Evolutionary conservation across 371 early-diverging fungal species (phyloP).

Genomic region (Phascolomyces articulosus): DNA sequence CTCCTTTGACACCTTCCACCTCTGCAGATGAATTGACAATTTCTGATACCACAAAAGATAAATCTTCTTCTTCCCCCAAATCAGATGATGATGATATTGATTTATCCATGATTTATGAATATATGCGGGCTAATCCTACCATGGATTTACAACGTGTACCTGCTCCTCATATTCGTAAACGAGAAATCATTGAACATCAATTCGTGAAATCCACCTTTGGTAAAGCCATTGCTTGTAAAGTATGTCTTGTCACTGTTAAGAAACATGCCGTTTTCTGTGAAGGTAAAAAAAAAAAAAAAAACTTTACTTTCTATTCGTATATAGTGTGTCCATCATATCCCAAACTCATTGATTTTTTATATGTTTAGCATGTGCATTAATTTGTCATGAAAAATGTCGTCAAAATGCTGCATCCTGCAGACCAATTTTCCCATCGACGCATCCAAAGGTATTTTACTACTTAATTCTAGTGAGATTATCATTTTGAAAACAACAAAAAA

Average conservation of each 20-base stretch:
- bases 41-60: neutral
- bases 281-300: constrained; percentile 6
- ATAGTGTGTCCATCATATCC: too few relatives aligned
- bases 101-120: constrained; percentile 14
- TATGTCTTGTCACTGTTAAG: constrained; percentile 29
- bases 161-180: constrained; percentile 5
- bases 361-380: constrained; percentile 35
- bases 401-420: constrained; percentile 26
- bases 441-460: neutral
- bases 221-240: constrained; percentile 32
- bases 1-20: constrained; percentile 5
- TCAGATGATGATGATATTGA: constrained; percentile 16
- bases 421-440: constrained; percentile 14
- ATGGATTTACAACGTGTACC: constrained; percentile 16
- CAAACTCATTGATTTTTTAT: too few relatives aligned
- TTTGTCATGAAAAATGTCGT: constrained; percentile 42
- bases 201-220: constrained; percentile 32
- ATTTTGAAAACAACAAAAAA: neutral
- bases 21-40: constrained; percentile 5
- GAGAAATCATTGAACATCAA: constrained; percentile 22
- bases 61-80: constrained; percentile 1
- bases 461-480: neutral
- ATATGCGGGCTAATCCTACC: constrained; percentile 13
- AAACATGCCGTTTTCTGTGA: constrained; percentile 23
- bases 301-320: too few relatives aligned